phyloP scores from a whole-genome alignment of 139 green algal genomes.

The Chlorokybus atmophyticus region DNA sequence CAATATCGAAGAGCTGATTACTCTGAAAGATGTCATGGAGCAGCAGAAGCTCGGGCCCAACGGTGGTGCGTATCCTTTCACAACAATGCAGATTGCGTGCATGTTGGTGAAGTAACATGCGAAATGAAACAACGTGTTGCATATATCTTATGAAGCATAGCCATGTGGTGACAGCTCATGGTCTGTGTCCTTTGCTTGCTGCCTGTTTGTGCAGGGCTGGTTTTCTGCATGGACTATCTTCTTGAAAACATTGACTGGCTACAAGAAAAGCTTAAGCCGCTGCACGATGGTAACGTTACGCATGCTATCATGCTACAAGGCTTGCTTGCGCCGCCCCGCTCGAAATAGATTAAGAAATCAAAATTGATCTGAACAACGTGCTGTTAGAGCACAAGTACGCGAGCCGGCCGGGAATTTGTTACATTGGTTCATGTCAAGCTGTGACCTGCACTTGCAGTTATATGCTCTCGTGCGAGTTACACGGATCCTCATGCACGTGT shows the following conservation, averaged over 20 bases:
- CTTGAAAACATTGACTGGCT: slow-evolving; percentile 76
- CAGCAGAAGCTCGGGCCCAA: slow-evolving; percentile 89
- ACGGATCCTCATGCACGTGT: no score
- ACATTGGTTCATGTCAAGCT: slow-evolving; percentile 17
- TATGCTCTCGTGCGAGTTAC: no score
- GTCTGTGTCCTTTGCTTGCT: neutral
- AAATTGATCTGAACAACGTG: no score
- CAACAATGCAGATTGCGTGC: neutral
- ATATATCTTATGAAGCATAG: neutral
- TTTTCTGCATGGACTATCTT: slow-evolving; percentile 97
- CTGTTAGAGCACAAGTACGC: no score
- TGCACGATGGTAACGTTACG: slow-evolving; percentile 50
- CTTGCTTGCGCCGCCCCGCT: no score
- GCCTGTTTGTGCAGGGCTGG: slow-evolving; percentile 36
- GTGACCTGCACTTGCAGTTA: no score
- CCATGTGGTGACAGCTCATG: neutral
- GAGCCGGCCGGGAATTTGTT: no score
- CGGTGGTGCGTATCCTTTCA: slow-evolving; percentile 34
- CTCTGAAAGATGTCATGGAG: slow-evolving; percentile 84
- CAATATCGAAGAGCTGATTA: slow-evolving; percentile 27
- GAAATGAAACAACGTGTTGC: neutral
- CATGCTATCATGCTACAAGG: no score
- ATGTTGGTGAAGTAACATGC: neutral
- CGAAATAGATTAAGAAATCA: no score
- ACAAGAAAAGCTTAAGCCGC: slow-evolving; percentile 44